Base-by-base conservation (phyloP, 192 early-diverging fungal genomes). In the Coemansia sp. region DNA sequence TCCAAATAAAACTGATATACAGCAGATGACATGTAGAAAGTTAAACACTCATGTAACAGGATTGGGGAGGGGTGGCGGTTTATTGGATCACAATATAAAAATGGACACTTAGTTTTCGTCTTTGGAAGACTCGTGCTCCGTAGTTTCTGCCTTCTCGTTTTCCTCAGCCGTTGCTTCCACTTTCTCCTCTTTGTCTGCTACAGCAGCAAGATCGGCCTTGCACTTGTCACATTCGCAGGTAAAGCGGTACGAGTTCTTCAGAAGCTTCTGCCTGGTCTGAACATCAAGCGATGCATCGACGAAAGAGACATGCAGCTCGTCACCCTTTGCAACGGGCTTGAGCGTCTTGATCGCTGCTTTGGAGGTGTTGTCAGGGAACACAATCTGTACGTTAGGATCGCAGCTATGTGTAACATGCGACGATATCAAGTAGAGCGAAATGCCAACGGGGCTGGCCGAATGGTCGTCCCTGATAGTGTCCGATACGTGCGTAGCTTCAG, bases 351-450 rank as follows among this genome's bases (percentile, higher is more conserved):
- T 48, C 7, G 89, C 75, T 13, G 87, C 72, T 63, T 69, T 75
- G 59, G 85, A 64, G 33, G 77, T 84, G 55, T 72, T 70, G 2
- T 76, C 79, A 6, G 75, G 71, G 74, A 88, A 92, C 26, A 60
- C 76, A 42, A 88, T 66, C 72, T 86, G 70, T 28, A 74, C 83
- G 59, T 87, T 90, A 21, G 90, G 89, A 20, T 84, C 80, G 73
- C 91, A 95, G 56, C 86, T 84, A 74, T 95, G 91, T 9, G 85
- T 72, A 61, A 93, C 76, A 66, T 90, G 88, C 18, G 87, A 84
- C 20, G 88, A 76, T 33, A 89, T 88, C 67, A 87, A 83, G 75
- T 95, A 95, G 62, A 93, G 84, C 55, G 86, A 87, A 31, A 87
- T 76, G 12, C 90, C 93, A 48, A 83, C 86, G 42, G 84, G 46